phyloP scores from a whole-genome alignment of 805 yeast genomes.

The Myxozyma sirexii region DNA sequence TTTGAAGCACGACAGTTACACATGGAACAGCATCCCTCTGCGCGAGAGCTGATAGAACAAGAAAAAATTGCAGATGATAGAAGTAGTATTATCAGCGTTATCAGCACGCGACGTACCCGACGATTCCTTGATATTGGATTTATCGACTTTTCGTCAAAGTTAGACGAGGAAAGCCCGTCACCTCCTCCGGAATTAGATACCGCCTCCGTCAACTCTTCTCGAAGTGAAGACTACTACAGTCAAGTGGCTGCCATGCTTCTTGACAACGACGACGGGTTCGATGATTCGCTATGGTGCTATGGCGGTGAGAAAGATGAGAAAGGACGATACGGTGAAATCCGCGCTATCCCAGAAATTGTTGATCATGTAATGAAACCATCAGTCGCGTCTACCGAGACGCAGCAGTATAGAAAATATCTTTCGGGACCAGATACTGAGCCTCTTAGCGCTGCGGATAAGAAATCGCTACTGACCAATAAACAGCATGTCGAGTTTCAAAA shows the following conservation, averaged over 20 bases:
- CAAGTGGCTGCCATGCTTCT: constrained; percentile 23
- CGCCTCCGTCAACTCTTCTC: neutral
- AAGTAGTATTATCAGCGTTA: constrained; percentile 32
- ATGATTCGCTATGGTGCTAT: constrained; percentile 26
- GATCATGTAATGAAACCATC: constrained; percentile 31
- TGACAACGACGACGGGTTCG: constrained; percentile 30
- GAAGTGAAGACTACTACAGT: constrained; percentile 15
- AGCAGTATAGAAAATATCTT: constrained; percentile 33
- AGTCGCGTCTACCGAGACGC: constrained; percentile 24
- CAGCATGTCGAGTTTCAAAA: constrained; percentile 49
- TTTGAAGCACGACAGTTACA: constrained; percentile 33
- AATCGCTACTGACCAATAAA: constrained; percentile 2
- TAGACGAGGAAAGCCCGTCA: constrained; percentile 19
- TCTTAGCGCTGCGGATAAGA: constrained; percentile 20
- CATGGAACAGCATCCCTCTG: constrained; percentile 20
- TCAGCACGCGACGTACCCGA: constrained; percentile 29
- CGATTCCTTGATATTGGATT: constrained; percentile 27
- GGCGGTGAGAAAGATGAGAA: constrained; percentile 24
- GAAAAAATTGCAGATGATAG: constrained; percentile 27
- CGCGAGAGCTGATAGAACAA: constrained; percentile 18
- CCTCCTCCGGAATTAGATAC: constrained; percentile 10
- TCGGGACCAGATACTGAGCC: constrained; percentile 29
- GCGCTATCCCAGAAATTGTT: constrained; percentile 28
- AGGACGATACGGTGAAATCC: constrained; percentile 5
- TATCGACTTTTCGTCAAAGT: constrained; percentile 29